Evolutionary conservation across 352 stramenopile genomes (phyloP).

Genomic region (Elongisporangium undulatum): DNA sequence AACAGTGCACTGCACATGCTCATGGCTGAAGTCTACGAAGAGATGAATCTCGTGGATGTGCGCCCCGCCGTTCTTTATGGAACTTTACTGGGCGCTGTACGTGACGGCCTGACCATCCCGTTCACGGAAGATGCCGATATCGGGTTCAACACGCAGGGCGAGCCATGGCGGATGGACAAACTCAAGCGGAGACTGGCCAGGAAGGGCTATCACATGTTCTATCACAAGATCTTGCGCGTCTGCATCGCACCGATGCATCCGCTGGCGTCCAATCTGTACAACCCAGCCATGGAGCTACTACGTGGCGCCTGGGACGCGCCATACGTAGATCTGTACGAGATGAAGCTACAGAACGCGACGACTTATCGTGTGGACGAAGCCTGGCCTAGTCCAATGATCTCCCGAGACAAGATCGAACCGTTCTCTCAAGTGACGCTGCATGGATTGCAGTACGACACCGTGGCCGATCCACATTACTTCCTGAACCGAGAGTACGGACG

Average conservation of each 20-base stretch:
- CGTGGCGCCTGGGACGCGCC: constrained; percentile 17
- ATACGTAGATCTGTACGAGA: constrained; percentile 38
- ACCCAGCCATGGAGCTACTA: constrained; percentile 14
- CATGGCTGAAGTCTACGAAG: constrained; percentile 24
- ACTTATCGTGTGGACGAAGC: constrained; percentile 6
- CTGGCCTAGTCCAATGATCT: constrained; percentile 13
- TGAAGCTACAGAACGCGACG: constrained; percentile 15
- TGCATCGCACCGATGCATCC: constrained; percentile 39
- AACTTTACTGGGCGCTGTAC: constrained; percentile 31
- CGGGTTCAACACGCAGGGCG: constrained; percentile 11
- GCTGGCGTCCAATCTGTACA: constrained; percentile 24
- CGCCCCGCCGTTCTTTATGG: constrained; percentile 23
- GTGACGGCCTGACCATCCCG: constrained; percentile 27
- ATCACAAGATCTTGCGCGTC: constrained; percentile 29
- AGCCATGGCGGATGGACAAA: constrained; percentile 1
- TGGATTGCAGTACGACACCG: constrained; percentile 24
- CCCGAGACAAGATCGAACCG: constrained; percentile 15
- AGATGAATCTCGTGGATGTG: constrained; percentile 7
- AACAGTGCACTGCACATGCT: constrained; percentile 32
- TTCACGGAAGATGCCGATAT: constrained; percentile 39
- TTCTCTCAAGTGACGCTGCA: constrained; percentile 29
- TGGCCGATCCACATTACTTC: constrained; percentile 37
- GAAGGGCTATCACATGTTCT: constrained; percentile 38
- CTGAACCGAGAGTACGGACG: constrained; percentile 34
- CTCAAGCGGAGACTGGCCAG: constrained; percentile 16